These are phyloP conservation scores for Amoeboaphelidium occidentale DNA, from an alignment of 371 early-diverging fungal genomes.

Conservation along the genomic window DNA sequence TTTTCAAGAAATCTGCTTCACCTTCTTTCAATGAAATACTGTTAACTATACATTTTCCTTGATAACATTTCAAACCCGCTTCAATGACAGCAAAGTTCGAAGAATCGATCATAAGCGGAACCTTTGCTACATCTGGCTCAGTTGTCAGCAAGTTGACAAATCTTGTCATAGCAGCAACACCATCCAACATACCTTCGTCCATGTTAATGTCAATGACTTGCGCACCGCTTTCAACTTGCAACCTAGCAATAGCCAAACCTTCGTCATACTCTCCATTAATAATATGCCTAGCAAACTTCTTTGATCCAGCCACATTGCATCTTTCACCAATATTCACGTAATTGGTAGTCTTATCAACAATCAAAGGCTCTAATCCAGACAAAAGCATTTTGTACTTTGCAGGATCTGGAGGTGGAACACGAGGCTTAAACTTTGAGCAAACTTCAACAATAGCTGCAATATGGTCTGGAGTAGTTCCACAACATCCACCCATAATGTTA, in stretches of 20 bases:
- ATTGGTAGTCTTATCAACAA: slow-evolving; percentile 36
- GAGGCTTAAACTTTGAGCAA: slow-evolving; percentile 43
- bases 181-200: slow-evolving; percentile 84
- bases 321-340: slow-evolving; percentile 86
- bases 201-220: slow-evolving; percentile 80
- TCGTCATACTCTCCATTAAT: slow-evolving; percentile 71
- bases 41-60: slow-evolving; percentile 89
- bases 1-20: slow-evolving; percentile 63
- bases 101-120: slow-evolving; percentile 79
- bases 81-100: slow-evolving; percentile 88
- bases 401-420: slow-evolving; percentile 25
- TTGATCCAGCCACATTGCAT: slow-evolving; percentile 83
- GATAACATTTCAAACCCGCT: slow-evolving; percentile 75
- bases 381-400: slow-evolving; percentile 29
- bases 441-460: slow-evolving; percentile 65
- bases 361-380: slow-evolving; percentile 44
- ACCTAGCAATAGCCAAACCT: slow-evolving; percentile 65
- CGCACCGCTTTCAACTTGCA: slow-evolving; percentile 80
- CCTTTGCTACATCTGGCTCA: slow-evolving; percentile 73
- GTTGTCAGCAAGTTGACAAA: slow-evolving; percentile 73
- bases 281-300: slow-evolving; percentile 71
- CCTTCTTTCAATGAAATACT: slow-evolving; percentile 84
- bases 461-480: slow-evolving; percentile 80
- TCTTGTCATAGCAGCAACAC: slow-evolving; percentile 65
- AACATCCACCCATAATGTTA: slow-evolving; percentile 85